Percentiles rank a stretch among this genome's conserved stretches.
phyloP scores from a whole-genome alignment of 1,284 basidiomycete species.

The Malassezia restricta region DNA sequence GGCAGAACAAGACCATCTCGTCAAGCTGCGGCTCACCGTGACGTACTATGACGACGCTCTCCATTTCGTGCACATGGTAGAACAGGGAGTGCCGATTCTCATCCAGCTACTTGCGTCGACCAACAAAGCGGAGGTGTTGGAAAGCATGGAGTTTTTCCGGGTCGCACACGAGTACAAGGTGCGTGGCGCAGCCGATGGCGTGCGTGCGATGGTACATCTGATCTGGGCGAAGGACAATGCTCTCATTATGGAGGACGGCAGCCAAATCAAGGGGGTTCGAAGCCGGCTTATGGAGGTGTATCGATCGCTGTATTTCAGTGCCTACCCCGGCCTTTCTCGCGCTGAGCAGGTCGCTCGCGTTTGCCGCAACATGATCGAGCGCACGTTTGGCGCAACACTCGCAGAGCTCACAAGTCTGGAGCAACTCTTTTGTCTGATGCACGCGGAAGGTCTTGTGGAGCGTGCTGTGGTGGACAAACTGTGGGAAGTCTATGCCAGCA shows the following conservation, averaged over 20 bases:
- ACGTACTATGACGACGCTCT: conserved; percentile 80
- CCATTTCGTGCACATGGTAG: conserved; percentile 70
- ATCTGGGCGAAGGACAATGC: conserved; percentile 94
- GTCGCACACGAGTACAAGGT: conserved; percentile 73
- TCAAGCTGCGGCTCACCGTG: conserved; percentile 65
- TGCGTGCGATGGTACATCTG: conserved; percentile 92
- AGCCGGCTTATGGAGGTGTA: conserved; percentile 82
- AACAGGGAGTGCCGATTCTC: conserved; percentile 63
- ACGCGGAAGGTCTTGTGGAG: conserved; percentile 66
- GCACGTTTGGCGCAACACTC: conserved; percentile 57
- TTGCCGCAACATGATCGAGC: conserved; percentile 81
- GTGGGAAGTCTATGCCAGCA: conserved; percentile 72
- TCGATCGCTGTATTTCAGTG: conserved; percentile 69
- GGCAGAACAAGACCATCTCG: conserved; percentile 47
- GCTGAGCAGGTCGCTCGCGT: conserved; percentile 86
- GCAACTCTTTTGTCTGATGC: conserved; percentile 89
- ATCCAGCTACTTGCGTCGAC: conserved; percentile 73
- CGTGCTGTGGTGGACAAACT: conserved; percentile 74
- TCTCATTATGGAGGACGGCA: conserved; percentile 63
- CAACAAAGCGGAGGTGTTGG: conserved; percentile 83
- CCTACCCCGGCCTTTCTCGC: conserved; percentile 51
- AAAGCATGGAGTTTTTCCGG: conserved; percentile 89
- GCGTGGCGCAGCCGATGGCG: conserved; percentile 54
- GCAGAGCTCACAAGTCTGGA: conserved; percentile 92
- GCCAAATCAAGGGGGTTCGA: conserved; percentile 77